Base-by-base conservation (phyloP, 495 filamentous ascomycete genomes). In the Hypoxylon fuscum region DNA sequence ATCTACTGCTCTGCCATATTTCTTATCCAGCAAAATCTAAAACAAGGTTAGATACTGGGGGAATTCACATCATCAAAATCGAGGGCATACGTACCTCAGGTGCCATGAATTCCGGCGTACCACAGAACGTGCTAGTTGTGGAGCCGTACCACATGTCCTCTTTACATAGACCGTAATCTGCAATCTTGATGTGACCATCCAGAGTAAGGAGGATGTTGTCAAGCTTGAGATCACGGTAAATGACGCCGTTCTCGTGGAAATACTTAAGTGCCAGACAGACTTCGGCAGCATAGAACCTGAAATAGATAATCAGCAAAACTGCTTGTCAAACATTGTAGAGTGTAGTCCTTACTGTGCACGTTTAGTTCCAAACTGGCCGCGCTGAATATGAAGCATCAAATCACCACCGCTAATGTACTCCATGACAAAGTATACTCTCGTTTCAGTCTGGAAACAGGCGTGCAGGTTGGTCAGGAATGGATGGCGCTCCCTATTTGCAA, bases 141-240 rank as follows among this genome's bases (percentile, higher is more conserved):
- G 89, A 91, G 31, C 93, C 93, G 73, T 97, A 98, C 91, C 93
- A 97, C 96, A 99, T 99, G 59, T 98, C 93, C 70, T 99, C 96
- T 75, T 99, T 99, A 79, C 95, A 99, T 41, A 99, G 83, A 84
- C 95, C 95, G 73, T 96, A 99, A 83, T 99, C 95, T 37, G 85
- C 96, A 80, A 99, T 92, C 79, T 97, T 98, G 78, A 99, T 96
- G 74, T 99, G 95, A 14, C 95, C 95, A 76, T 99, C 95, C 43
- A 98, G 81, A 2, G 92, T 96, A 67, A 99, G 79, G 5, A 99
- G 82, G 71, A 99, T 99, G 70, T 99, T 99, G 77, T 99, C 95
- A 62, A 99, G 90, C 80, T 99, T 99, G 67, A 99, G 79, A 83
- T 99, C 95, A 79, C 95, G 94, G 74, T 99, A 99, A 59, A 99